Evolutionary conservation across 257 asterid species (phyloP).

Genomic region (Solanum corneliomulleri): DNA sequence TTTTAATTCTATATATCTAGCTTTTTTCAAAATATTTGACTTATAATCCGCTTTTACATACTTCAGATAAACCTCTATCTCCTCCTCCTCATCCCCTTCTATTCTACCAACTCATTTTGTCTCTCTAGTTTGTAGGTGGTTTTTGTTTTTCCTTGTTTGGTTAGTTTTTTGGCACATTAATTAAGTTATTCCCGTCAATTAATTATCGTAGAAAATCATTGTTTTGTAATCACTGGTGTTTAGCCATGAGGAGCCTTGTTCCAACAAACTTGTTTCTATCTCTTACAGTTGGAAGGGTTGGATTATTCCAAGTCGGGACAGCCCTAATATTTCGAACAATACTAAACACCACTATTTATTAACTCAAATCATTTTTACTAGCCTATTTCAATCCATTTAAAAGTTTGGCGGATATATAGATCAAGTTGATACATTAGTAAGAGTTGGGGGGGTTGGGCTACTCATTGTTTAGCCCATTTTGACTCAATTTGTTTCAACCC

Average conservation of each 20-base stretch:
- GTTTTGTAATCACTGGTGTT: no score
- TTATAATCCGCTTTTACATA: rapidly evolving
- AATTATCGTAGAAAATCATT: rapidly evolving
- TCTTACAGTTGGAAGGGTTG: no score
- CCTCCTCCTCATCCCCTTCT: background rate
- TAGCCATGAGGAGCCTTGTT: no score
- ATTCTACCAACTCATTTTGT: background rate
- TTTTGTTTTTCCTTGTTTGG: no score
- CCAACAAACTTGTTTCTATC: rapidly evolving
- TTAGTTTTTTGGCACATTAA: background rate
- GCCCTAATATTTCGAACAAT: background rate
- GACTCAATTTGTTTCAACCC: background rate
- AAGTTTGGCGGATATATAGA: background rate
- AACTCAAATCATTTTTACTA: background rate
- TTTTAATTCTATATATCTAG: no score
- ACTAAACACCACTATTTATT: background rate
- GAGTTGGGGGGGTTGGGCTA: background rate
- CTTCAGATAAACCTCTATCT: no score
- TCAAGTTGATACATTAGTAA: no score
- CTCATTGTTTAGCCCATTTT: background rate
- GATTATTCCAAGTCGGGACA: no score
- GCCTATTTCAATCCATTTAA: background rate
- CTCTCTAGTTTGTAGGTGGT: background rate
- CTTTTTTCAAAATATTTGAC: rapidly evolving
- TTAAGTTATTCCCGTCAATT: no score